phyloP scores from a whole-genome alignment of 768 basidiomycete species.

The Asterophora parasitica region DNA sequence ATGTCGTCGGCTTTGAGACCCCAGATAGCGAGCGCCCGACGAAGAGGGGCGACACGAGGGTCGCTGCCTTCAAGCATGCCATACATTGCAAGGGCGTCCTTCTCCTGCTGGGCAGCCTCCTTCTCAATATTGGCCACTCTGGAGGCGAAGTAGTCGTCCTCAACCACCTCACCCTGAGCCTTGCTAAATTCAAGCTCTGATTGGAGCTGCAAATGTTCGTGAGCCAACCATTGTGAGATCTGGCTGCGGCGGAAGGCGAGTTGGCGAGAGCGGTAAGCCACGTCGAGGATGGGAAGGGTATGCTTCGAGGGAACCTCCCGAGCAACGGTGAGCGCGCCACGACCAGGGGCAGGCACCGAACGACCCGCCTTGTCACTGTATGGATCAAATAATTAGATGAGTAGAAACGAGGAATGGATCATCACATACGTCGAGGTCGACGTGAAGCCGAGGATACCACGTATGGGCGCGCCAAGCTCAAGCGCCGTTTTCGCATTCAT shows the following conservation, averaged over 20 bases:
- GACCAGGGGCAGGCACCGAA: constrained; percentile 94
- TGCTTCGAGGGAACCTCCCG: constrained; percentile 78
- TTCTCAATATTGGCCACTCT: constrained; percentile 83
- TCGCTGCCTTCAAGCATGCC: constrained; percentile 93
- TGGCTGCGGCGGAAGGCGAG: constrained; percentile 93
- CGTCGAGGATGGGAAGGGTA: constrained; percentile 73
- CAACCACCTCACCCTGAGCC: constrained; percentile 42
- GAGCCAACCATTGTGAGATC: constrained; percentile 89
- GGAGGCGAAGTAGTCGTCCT: constrained; percentile 67
- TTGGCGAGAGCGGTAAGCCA: constrained; percentile 90
- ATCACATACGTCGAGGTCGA: constrained; percentile 85
- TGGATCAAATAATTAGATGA: constrained; percentile 1
- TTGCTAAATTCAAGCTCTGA: constrained; percentile 68
- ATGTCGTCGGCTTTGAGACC: constrained; percentile 91
- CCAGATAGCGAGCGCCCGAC: constrained; percentile 96
- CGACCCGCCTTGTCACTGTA: constrained; percentile 95
- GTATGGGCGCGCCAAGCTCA: constrained; percentile 90
- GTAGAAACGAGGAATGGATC: not conserved
- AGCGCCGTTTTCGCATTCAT: constrained; percentile 97
- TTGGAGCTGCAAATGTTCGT: constrained; percentile 82
- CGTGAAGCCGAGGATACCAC: constrained; percentile 91
- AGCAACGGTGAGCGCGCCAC: constrained; percentile 86
- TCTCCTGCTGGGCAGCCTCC: constrained; percentile 89
- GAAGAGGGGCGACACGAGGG: constrained; percentile 82
- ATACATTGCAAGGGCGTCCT: constrained; percentile 87